These are phyloP conservation scores for Talaromyces sp. DNA, from an alignment of 2,329 filamentous ascomycete species.

Conservation along the genomic window DNA sequence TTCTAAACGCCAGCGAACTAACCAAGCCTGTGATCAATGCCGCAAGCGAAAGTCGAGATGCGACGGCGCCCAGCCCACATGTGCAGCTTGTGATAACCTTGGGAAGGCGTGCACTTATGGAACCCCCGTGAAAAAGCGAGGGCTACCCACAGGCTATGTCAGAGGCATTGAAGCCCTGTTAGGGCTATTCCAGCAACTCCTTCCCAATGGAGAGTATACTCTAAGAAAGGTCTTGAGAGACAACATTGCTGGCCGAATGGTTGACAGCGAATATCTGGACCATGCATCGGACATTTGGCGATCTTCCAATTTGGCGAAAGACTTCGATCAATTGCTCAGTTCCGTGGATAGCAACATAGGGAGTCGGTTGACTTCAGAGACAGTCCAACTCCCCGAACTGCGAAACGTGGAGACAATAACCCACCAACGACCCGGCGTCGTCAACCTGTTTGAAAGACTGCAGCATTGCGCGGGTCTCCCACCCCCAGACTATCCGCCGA, in stretches of 20 bases:
- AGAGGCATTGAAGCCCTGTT: conserved; percentile 65
- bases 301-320: conserved; percentile 12
- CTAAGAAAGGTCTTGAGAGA: conserved; percentile 48
- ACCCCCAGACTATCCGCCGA: conserved; percentile 50
- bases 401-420: background rate
- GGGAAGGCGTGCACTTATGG: conserved; percentile 66
- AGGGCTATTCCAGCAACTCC: conserved; percentile 31
- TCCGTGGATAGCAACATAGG: conserved; percentile 4
- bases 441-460: conserved; percentile 16
- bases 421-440: background rate
- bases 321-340: conserved; percentile 7
- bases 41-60: conserved; percentile 65
- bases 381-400: background rate
- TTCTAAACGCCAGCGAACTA: conserved; percentile 59
- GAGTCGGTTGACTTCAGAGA: conserved; percentile 1
- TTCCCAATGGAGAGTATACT: conserved; percentile 13
- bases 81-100: conserved; percentile 61
- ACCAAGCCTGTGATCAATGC: conserved; percentile 65
- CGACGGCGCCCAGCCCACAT: conserved; percentile 62
- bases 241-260: conserved; percentile 52
- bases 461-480: conserved; percentile 30
- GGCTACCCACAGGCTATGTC: conserved; percentile 75
- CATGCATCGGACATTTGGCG: conserved; percentile 13
- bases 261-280: conserved; percentile 38
- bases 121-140: conserved; percentile 67